Conservation (phyloP, 495 filamentous ascomycete species). For the Penicillium flavigenum region DNA sequence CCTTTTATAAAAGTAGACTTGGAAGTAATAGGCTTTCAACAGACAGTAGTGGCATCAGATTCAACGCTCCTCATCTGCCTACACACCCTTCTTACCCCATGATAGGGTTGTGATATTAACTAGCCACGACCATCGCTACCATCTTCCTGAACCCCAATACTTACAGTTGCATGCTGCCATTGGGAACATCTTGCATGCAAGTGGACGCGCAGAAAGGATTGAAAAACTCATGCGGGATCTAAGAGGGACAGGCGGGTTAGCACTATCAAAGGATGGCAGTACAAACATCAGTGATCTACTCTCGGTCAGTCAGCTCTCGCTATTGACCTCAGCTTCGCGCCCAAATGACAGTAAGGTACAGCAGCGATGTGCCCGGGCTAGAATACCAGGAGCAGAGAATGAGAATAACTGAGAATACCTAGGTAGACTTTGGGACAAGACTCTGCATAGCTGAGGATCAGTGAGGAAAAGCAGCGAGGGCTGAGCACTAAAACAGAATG, state of each 20-base stretch:
- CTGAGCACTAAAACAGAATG: too few species aligned
- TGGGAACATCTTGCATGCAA: conserved; percentile 10
- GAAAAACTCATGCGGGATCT: conserved; percentile 1
- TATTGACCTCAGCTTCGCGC: background rate
- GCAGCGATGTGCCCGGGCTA: too few species aligned
- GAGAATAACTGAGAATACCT: too few species aligned
- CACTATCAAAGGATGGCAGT: conserved; percentile 1
- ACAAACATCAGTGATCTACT: conserved; percentile 5
- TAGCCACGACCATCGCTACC: background rate
- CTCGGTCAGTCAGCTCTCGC: background rate
- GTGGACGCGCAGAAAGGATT: background rate
- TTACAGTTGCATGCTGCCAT: conserved; percentile 6
- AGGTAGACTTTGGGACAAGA: too few species aligned
- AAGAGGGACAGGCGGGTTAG: background rate
- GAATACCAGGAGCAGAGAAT: too few species aligned
- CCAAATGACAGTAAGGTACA: too few species aligned
- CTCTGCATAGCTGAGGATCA: too few species aligned
- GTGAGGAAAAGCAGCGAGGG: too few species aligned
- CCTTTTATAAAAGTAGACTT: background rate
- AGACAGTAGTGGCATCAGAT: too few species aligned
- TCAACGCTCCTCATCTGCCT: too few species aligned
- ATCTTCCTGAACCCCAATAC: background rate
- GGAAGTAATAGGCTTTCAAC: too few species aligned
- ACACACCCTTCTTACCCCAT: too few species aligned
- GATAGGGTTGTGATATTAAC: background rate